Base-by-base conservation (phyloP, 2,329 filamentous ascomycete genomes). In the Westerdykella sp. region DNA sequence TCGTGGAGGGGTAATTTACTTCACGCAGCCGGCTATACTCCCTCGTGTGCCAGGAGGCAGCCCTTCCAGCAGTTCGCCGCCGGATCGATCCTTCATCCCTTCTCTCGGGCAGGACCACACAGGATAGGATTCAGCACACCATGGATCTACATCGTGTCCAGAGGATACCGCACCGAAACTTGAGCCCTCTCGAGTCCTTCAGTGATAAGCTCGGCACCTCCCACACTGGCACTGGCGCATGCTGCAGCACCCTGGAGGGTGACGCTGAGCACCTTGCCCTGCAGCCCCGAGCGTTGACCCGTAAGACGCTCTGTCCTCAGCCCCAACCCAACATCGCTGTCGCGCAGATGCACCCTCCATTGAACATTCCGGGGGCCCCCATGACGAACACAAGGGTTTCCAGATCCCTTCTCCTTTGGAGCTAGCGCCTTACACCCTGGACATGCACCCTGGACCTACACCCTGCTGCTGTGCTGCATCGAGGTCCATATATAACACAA, bases 271-370 rank as follows among this genome's bases (percentile, higher is more conserved):
- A 12, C 11, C 25, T 28, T 28, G 25, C 25, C 25, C 25, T 28
- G 25, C 25, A 28, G 25, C 25, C 9, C 25, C 25, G 25, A 28
- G 25, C 32, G 32, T 35, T 46, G 44, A 42, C 46, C 50, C 51
- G 61, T 63, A 58, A 62, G 59, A 60, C 40, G 25, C 41, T 22
- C 34, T 10, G 25, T 30, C 56, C 53, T 65, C 60, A 65, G 61
- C 61, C 59, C 59, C 58, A 57, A 51, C 49, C 48, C 51, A 51
- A 56, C 50, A 46, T 49, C 50, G 48, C 50, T 46, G 48, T 44
- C 52, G 52, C 61, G 58, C 61, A 65, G 43, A n/a, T 13, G 21
- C 14, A 31, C 46, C 18, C 34, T 42, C 42, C 45, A 42, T n/a
- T n/a, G n/a, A n/a, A n/a, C n/a, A n/a, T 32, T 15, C 35, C 32